Percentiles rank a stretch among this genome's conserved stretches.
Conservation (phyloP, 2,329 filamentous ascomycete genomes). For the Colletotrichum kahawae region DNA sequence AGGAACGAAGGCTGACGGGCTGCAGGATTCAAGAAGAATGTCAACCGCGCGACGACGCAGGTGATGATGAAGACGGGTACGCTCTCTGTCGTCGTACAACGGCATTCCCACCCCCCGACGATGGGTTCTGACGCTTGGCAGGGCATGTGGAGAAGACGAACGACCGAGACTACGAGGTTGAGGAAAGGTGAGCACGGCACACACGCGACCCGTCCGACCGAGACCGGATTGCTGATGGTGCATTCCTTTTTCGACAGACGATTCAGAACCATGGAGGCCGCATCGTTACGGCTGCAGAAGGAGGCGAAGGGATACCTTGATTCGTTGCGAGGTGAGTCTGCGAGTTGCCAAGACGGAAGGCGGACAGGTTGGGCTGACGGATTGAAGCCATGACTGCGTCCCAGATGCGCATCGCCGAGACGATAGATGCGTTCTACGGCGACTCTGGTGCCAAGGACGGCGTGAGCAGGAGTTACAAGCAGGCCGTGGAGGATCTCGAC, state of each 20-base stretch:
- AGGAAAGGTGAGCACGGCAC: slow-evolving; percentile 70
- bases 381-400: slow-evolving; percentile 91
- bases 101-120: neutral
- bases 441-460: slow-evolving; percentile 94
- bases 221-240: slow-evolving; percentile 18
- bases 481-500: slow-evolving; percentile 96
- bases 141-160: slow-evolving; percentile 98
- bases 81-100: slow-evolving; percentile 25
- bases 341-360: neutral
- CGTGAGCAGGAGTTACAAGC: slow-evolving; percentile 96
- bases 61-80: slow-evolving; percentile 99
- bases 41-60: slow-evolving; percentile 98
- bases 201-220: too few species aligned
- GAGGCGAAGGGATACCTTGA: slow-evolving; percentile 98
- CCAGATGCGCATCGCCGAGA: slow-evolving; percentile 99
- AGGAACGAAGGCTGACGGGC: neutral
- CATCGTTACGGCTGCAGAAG: slow-evolving; percentile 90
- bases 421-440: slow-evolving; percentile 98
- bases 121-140: slow-evolving; percentile 30
- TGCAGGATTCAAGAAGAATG: slow-evolving; percentile 77
- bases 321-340: slow-evolving; percentile 76
- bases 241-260: slow-evolving; percentile 59
- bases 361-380: slow-evolving; percentile 13
- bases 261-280: slow-evolving; percentile 96
- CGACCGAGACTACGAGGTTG: slow-evolving; percentile 98